phyloP scores from a whole-genome alignment of 805 yeast genomes.

The Wickerhamiella alocasiicola region DNA sequence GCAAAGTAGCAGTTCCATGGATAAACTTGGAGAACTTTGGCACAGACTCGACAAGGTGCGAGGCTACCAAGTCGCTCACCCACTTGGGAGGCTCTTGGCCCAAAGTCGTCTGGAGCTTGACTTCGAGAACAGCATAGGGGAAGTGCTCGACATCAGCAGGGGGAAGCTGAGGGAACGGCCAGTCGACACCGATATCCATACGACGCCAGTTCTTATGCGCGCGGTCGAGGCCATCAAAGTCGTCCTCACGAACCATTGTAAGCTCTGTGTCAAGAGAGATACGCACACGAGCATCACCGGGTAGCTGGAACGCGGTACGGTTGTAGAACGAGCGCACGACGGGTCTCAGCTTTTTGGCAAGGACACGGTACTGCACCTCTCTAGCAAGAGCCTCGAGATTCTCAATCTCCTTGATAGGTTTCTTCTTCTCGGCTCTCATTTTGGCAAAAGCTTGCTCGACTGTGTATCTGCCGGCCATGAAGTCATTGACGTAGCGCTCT shows the following conservation, averaged over 20 bases:
- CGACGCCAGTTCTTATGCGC: constrained; percentile 95
- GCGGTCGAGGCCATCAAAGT: constrained; percentile 85
- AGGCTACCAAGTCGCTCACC: constrained; percentile 84
- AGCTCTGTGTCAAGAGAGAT: constrained; percentile 94
- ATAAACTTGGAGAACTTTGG: constrained; percentile 96
- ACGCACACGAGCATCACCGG: constrained; percentile 98
- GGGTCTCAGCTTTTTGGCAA: constrained; percentile 78
- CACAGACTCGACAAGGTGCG: constrained; percentile 94
- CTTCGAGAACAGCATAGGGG: constrained; percentile 96
- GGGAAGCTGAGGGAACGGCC: constrained; percentile 79
- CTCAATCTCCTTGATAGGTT: constrained; percentile 76
- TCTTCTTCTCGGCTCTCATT: constrained; percentile 85
- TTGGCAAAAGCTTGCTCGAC: constrained; percentile 85
- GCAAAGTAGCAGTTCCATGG: constrained; percentile 87
- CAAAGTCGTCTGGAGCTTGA: constrained; percentile 89
- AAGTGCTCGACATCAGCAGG: constrained; percentile 81
- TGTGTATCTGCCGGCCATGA: constrained; percentile 70
- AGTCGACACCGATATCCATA: constrained; percentile 95
- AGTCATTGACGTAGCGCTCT: constrained; percentile 80
- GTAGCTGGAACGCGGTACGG: constrained; percentile 97
- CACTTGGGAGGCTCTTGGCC: constrained; percentile 99
- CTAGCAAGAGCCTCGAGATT: constrained; percentile 82
- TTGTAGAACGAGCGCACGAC: constrained; percentile 92
- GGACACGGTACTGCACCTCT: constrained; percentile 82
- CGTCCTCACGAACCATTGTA: constrained; percentile 95